phyloP scores from a whole-genome alignment of 148 eudicot genomes.

The Tetragonia tetragonoides region DNA sequence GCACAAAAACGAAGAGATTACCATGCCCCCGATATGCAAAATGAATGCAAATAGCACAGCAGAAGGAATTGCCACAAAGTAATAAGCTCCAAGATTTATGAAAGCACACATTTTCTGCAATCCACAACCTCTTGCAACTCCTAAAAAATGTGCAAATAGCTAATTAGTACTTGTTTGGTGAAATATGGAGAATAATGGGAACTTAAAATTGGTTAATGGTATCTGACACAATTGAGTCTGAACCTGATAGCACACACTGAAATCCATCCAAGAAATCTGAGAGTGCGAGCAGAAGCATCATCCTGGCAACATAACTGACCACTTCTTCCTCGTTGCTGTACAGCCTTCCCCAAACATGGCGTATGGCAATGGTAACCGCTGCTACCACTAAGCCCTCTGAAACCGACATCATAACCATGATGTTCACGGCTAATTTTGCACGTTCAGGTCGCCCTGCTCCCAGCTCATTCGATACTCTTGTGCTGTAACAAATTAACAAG shows the following conservation, averaged over 20 bases:
- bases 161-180: not conserved
- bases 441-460: conserved; percentile 57
- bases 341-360: conserved; percentile 60
- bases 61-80: conserved; percentile 53
- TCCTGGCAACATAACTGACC: conserved; percentile 47
- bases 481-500: conserved; percentile 29
- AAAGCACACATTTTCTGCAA: conserved; percentile 60
- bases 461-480: conserved; percentile 69
- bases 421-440: conserved; percentile 49
- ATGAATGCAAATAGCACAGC: conserved; percentile 56
- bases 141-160: conserved; percentile 21
- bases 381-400: conserved; percentile 43
- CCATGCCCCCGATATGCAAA: conserved; percentile 58
- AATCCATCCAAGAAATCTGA: conserved; percentile 70
- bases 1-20: not conserved
- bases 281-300: conserved; percentile 57
- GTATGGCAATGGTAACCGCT: conserved; percentile 40
- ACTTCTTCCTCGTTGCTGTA: conserved; percentile 63
- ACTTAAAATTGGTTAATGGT: not conserved
- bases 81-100: conserved; percentile 67
- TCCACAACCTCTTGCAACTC: conserved; percentile 75
- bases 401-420: conserved; percentile 48
- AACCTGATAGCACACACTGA: conserved; percentile 75
- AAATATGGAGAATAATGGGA: not conserved
- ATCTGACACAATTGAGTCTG: not conserved